Evolutionary conservation across 2,329 filamentous ascomycete genomes (phyloP).

Genomic region (Paecilomyces variotii): DNA sequence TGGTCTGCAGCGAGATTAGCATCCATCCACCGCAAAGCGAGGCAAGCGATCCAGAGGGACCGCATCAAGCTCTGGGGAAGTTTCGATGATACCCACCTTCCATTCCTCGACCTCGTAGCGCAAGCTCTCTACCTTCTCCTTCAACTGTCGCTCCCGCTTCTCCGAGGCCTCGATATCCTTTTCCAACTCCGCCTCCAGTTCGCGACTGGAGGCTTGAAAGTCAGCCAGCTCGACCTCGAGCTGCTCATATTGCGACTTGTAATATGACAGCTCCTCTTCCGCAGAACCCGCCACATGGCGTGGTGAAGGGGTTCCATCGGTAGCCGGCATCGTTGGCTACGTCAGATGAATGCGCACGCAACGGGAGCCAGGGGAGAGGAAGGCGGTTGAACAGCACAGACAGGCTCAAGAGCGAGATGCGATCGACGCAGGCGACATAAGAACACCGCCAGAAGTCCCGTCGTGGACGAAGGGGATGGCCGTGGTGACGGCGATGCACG

Average conservation of each 20-base stretch:
- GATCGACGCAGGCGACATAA: slow-evolving; percentile 1
- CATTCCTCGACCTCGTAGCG: slow-evolving; percentile 93
- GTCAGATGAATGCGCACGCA: background rate
- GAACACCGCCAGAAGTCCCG: slow-evolving; percentile 10
- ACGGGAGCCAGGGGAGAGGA: slow-evolving; percentile 5
- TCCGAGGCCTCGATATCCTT: slow-evolving; percentile 94
- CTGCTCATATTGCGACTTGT: slow-evolving; percentile 92
- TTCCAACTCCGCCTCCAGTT: slow-evolving; percentile 88
- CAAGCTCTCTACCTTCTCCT: slow-evolving; percentile 77
- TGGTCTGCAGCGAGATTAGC: slow-evolving; percentile 52
- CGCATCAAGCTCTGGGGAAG: background rate
- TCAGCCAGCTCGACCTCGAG: slow-evolving; percentile 86
- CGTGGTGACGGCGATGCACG: background rate
- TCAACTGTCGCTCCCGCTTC: slow-evolving; percentile 77
- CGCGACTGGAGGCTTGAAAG: slow-evolving; percentile 88
- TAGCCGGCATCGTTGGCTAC: slow-evolving; percentile 28
- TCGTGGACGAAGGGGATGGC: slow-evolving; percentile 8
- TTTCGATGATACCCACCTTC: slow-evolving; percentile 61
- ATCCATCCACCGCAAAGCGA: background rate
- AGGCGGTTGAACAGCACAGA: background rate
- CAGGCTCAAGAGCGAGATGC: background rate
- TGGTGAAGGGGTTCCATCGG: slow-evolving; percentile 30
- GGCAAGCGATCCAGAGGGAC: background rate
- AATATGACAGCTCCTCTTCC: slow-evolving; percentile 80
- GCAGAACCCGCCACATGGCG: slow-evolving; percentile 31